A percentile compares a stretch with the other conserved stretches of the same genome.
Evolutionary conservation across 768 basidiomycete species (phyloP).

Genomic region (Russula lepida): DNA sequence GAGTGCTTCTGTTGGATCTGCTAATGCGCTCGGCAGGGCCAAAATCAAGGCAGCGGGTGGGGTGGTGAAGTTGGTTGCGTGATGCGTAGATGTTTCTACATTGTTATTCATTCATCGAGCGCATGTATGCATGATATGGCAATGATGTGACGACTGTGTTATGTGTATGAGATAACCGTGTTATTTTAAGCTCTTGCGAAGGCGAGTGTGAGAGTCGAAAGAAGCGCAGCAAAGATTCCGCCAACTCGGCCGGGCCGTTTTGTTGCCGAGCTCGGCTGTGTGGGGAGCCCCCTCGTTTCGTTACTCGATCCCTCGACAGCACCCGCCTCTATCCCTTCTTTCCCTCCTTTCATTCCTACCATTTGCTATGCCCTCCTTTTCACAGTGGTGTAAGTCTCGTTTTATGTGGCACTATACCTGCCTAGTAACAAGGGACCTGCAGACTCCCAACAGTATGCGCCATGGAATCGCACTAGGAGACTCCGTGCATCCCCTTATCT

Average conservation of each 20-base stretch:
- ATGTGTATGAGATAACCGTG: slow-evolving; percentile 22
- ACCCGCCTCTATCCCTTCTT: background rate
- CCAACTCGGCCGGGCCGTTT: background rate
- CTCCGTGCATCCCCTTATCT: slow-evolving; percentile 44
- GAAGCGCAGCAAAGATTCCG: no score
- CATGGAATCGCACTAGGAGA: slow-evolving; percentile 52
- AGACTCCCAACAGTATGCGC: slow-evolving; percentile 45
- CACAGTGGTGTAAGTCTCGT: slow-evolving; percentile 33
- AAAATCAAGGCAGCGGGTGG: slow-evolving; percentile 94
- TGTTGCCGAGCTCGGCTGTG: background rate
- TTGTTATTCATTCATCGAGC: slow-evolving; percentile 5
- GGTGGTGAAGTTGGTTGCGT: slow-evolving; percentile 89
- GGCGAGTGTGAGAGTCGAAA: background rate
- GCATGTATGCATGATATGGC: slow-evolving; percentile 27
- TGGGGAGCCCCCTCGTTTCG: no score
- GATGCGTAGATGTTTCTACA: slow-evolving; percentile 29
- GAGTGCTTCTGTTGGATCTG: slow-evolving; percentile 22
- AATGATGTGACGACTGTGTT: background rate
- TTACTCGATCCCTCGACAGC: background rate
- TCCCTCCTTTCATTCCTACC: background rate
- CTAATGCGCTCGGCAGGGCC: slow-evolving; percentile 28
- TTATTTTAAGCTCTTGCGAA: background rate
- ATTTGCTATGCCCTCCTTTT: slow-evolving; percentile 25
- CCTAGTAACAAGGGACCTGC: slow-evolving; percentile 1
- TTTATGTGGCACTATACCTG: slow-evolving; percentile 15